phyloP scores from a whole-genome alignment of 805 yeast species.

The Zygosaccharomyces bailii region DNA sequence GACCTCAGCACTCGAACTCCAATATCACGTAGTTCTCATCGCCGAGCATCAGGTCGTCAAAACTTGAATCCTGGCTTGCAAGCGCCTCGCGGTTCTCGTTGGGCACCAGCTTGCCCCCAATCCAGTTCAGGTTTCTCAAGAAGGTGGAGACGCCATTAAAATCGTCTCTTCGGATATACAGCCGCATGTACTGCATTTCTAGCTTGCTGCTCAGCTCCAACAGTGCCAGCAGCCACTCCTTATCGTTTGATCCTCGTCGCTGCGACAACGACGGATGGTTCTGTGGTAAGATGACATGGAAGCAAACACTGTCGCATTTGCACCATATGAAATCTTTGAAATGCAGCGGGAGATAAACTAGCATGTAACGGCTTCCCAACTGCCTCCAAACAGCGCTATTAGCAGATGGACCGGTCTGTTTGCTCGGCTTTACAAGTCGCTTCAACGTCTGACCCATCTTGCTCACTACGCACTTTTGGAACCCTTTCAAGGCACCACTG shows the following conservation, averaged over 20 bases:
- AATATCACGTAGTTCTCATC: conserved; percentile 32
- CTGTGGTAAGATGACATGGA: conserved; percentile 25
- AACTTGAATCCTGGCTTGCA: neutral
- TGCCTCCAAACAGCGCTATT: conserved; percentile 21
- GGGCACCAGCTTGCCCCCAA: conserved; percentile 31
- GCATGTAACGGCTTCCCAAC: conserved; percentile 25
- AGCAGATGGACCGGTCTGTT: conserved; percentile 6
- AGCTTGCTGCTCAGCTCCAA: conserved; percentile 27
- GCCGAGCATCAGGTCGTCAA: conserved; percentile 20
- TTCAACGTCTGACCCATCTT: conserved; percentile 7
- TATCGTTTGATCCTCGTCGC: conserved; percentile 17
- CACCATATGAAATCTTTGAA: conserved; percentile 27
- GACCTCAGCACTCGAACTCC: conserved; percentile 31
- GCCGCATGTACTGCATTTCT: conserved; percentile 20
- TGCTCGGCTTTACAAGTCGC: conserved; percentile 12
- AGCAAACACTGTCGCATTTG: conserved; percentile 19
- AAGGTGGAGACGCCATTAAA: conserved; percentile 22
- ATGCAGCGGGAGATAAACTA: conserved; percentile 27
- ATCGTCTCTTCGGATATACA: conserved; percentile 25
- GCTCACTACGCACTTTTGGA: conserved; percentile 16
- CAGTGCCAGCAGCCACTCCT: conserved; percentile 29
- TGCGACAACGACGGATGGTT: conserved; percentile 6
- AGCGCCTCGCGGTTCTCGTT: conserved; percentile 25
- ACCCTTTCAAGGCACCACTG: conserved; percentile 8
- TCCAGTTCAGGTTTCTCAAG: conserved; percentile 33